Conservation (phyloP, 805 yeast species). For the Candida sonorensis region DNA sequence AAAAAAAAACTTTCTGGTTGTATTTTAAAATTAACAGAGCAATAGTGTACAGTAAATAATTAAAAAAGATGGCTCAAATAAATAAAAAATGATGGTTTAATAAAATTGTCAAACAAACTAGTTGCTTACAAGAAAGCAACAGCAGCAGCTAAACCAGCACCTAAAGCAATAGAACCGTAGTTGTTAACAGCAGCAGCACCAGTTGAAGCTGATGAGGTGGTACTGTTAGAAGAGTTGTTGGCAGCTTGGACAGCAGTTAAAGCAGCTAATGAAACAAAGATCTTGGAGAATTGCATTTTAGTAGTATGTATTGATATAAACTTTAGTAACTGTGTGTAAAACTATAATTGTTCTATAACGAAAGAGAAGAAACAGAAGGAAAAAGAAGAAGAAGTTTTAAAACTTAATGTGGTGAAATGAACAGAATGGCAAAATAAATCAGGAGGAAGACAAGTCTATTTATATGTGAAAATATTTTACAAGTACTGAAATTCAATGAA, state of each 20-base stretch:
- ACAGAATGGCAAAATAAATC: too few relatives aligned
- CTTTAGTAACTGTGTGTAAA: background rate
- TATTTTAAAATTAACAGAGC: too few relatives aligned
- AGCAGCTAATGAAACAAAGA: constrained; percentile 64
- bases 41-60: too few relatives aligned
- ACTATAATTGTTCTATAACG: background rate
- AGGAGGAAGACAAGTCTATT: too few relatives aligned
- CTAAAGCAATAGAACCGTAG: constrained; percentile 65
- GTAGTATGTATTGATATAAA: background rate
- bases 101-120: background rate
- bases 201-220: constrained; percentile 36
- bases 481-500: too few relatives aligned
- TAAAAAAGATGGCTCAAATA: background rate
- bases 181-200: constrained; percentile 34
- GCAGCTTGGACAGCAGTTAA: constrained; percentile 65
- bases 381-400: background rate
- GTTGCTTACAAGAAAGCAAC: constrained; percentile 36
- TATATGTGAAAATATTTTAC: too few relatives aligned
- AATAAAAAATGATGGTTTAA: background rate
- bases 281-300: constrained; percentile 63
- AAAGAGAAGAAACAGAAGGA: background rate
- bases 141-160: constrained; percentile 85
- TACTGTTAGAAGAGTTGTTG: constrained; percentile 33
- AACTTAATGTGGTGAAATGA: too few relatives aligned
- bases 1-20: too few relatives aligned